These are phyloP conservation scores for Ceratobasidium sp. DNA, from an alignment of 1,284 basidiomycete species.

Conservation along the genomic window DNA sequence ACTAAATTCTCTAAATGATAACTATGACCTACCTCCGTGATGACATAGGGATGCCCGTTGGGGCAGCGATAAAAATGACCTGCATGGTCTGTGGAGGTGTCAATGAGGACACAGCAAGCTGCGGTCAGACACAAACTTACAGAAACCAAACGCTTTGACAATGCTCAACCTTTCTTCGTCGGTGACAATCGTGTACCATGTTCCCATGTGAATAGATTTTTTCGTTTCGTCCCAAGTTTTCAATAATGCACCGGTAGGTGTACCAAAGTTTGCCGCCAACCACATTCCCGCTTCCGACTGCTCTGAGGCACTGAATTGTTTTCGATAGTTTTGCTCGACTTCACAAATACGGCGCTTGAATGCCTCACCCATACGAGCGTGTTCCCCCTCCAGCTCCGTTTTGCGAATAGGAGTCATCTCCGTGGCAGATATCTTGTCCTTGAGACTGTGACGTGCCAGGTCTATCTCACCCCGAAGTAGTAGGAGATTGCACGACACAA, in stretches of 20 bases:
- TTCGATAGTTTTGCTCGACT: slow-evolving; percentile 45
- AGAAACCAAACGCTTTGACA: slow-evolving; percentile 52
- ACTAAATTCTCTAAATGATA: slow-evolving; percentile 40
- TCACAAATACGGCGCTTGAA: slow-evolving; percentile 29
- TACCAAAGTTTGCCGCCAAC: background rate
- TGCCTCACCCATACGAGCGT: slow-evolving; percentile 12
- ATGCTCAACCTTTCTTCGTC: slow-evolving; percentile 58
- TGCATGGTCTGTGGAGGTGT: slow-evolving; percentile 50
- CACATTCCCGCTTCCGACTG: background rate
- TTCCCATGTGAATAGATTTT: slow-evolving; percentile 48
- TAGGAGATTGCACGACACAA: slow-evolving; percentile 52
- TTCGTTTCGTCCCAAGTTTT: background rate
- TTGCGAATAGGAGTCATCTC: slow-evolving; percentile 4
- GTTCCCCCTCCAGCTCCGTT: background rate
- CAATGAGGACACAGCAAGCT: background rate
- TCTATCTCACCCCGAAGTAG: slow-evolving; percentile 55
- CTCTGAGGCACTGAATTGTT: background rate
- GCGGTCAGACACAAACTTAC: slow-evolving; percentile 14
- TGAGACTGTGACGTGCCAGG: slow-evolving; percentile 50
- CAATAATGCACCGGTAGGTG: background rate
- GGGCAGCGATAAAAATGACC: slow-evolving; percentile 62
- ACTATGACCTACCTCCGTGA: slow-evolving; percentile 53
- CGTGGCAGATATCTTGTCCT: slow-evolving; percentile 28
- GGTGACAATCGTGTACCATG: slow-evolving; percentile 56
- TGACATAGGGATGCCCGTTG: slow-evolving; percentile 60